Evolutionary conservation across 73 alveolate species (phyloP).

Genomic region (Halteria grandinella): DNA sequence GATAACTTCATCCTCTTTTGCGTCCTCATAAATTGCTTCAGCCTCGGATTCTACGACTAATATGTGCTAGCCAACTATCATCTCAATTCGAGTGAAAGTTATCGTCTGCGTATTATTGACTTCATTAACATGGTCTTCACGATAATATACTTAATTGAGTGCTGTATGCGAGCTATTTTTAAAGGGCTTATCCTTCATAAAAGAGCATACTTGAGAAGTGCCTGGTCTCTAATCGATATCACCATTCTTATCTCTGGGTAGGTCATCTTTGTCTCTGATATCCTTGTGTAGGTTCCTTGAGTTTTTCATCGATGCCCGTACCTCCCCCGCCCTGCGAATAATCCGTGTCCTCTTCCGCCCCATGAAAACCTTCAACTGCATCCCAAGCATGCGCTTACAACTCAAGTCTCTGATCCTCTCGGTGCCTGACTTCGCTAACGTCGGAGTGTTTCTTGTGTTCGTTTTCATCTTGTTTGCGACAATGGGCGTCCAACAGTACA

Average conservation of each 20-base stretch:
- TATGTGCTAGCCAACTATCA: too few relatives aligned
- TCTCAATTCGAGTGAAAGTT: too few relatives aligned
- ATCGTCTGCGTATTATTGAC: constrained; percentile 22
- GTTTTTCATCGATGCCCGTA: not conserved
- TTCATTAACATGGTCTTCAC: too few relatives aligned
- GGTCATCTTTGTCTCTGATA: not conserved
- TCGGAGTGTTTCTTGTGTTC: constrained; percentile 34
- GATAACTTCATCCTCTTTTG: too few relatives aligned
- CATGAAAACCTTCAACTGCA: constrained; percentile 42
- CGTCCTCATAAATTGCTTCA: too few relatives aligned
- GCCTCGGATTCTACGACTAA: too few relatives aligned
- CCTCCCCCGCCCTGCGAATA: constrained; percentile 26
- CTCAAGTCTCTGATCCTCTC: constrained; percentile 10
- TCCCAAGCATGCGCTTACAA: constrained; percentile 42
- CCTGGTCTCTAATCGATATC: constrained; percentile 74
- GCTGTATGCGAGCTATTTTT: constrained; percentile 59
- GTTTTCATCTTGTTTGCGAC: constrained; percentile 53
- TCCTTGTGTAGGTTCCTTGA: constrained; percentile 27
- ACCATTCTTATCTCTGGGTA: constrained; percentile 55
- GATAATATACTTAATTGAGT: constrained; percentile 61
- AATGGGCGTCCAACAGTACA: constrained; percentile 45
- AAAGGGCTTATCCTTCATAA: constrained; percentile 52
- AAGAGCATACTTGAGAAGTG: constrained; percentile 74
- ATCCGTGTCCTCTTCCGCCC: constrained; percentile 55
- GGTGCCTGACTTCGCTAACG: constrained; percentile 56